Conservation (phyloP, 257 asterid genomes). For the Cynanchum wilfordii region DNA sequence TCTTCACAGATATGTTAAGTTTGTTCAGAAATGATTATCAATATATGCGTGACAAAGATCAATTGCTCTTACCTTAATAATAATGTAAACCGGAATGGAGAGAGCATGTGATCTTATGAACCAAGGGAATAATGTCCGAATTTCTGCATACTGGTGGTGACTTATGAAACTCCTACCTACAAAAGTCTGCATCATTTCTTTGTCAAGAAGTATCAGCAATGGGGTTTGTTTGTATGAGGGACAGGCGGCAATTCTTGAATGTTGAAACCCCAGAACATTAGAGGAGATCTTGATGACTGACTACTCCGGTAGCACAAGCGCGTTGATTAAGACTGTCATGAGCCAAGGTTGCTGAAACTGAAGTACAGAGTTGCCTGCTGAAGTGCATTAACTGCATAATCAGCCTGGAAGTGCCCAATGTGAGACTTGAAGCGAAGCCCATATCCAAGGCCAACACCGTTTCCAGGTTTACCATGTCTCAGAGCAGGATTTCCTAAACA, state of each 20-base stretch:
- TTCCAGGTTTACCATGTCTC: slow-evolving; percentile 90
- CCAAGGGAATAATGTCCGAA: neutral
- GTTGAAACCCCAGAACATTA: neutral
- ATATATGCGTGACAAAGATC: neutral
- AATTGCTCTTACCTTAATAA: neutral
- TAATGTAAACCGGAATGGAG: neutral
- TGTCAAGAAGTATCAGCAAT: neutral
- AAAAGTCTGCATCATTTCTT: neutral
- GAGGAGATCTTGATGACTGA: neutral
- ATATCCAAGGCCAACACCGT: slow-evolving; percentile 71
- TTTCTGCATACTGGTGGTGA: slow-evolving; percentile 1
- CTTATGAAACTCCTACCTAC: neutral
- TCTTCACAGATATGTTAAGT: neutral
- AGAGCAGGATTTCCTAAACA: slow-evolving; percentile 77
- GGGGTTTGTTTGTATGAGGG: neutral
- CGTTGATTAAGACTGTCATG: neutral
- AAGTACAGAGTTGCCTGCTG: slow-evolving; percentile 75
- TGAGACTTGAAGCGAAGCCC: slow-evolving; percentile 81
- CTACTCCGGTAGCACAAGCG: neutral
- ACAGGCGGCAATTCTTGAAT: neutral
- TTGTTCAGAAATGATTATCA: neutral
- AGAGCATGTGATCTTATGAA: neutral
- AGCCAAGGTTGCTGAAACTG: slow-evolving; percentile 67
- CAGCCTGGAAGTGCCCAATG: slow-evolving; percentile 77
- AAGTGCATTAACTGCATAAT: slow-evolving; percentile 67